Percentiles rank a stretch among this genome's conserved stretches.
Conservation (phyloP, 345 rosid genomes). For the Bruguiera parviflora region DNA sequence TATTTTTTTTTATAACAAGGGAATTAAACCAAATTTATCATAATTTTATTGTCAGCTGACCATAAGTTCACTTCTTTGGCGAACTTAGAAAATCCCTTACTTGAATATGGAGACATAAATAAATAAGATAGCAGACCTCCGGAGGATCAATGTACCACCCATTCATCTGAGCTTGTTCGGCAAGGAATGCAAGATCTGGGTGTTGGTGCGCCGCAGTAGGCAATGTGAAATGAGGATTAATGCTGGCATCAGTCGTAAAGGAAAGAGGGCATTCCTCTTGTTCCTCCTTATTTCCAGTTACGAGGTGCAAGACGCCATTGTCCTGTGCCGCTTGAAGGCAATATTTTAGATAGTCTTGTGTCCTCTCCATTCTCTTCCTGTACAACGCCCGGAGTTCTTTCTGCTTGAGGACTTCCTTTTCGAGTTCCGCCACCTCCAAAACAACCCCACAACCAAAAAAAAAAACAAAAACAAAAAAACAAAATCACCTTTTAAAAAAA, state of each 20-base stretch:
- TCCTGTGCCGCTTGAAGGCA: constrained; percentile 64
- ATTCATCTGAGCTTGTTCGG: constrained; percentile 39
- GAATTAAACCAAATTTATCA: too few relatives aligned
- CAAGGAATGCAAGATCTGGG: constrained; percentile 19
- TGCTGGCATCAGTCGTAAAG: not conserved
- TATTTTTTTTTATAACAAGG: too few relatives aligned
- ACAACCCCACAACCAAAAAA: too few relatives aligned
- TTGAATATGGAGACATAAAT: not conserved
- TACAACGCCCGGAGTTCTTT: constrained; percentile 38
- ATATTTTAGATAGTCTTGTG: constrained; percentile 47
- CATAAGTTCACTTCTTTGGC: too few relatives aligned
- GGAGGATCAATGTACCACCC: constrained; percentile 53
- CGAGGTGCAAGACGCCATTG: constrained; percentile 46
- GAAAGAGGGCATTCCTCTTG: constrained; percentile 19
- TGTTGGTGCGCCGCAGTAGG: constrained; percentile 11
- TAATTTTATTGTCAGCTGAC: too few relatives aligned
- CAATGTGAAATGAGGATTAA: not conserved
- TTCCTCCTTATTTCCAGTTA: constrained; percentile 24
- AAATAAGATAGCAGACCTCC: constrained; percentile 28
- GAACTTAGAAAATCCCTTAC: too few relatives aligned
- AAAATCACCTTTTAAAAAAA: not conserved
- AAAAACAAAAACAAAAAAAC: not conserved
- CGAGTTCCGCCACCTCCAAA: constrained; percentile 37
- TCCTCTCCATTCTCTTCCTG: constrained; percentile 47
- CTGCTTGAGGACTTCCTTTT: constrained; percentile 40